phyloP scores from a whole-genome alignment of 441 rosid genomes.

The Pelargonium australe region DNA sequence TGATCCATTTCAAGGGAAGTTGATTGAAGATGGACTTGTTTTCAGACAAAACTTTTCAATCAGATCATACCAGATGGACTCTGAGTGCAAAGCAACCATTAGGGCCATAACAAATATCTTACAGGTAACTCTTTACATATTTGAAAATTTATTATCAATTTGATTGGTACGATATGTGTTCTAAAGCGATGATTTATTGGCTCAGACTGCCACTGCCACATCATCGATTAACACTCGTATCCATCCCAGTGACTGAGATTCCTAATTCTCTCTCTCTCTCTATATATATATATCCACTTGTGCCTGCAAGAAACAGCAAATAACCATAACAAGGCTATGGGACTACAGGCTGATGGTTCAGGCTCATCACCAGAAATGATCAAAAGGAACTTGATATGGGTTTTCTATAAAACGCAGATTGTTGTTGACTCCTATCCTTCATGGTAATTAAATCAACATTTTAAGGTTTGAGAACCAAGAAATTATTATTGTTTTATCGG shows the following conservation, averaged over 20 bases:
- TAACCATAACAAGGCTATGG: slow-evolving; percentile 24
- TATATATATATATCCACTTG: too few species aligned
- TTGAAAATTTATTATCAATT: not conserved
- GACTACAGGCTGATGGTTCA: slow-evolving; percentile 29
- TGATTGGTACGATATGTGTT: too few species aligned
- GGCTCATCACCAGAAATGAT: slow-evolving; percentile 32
- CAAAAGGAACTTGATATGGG: slow-evolving; percentile 30
- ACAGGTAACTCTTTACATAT: slow-evolving; percentile 21
- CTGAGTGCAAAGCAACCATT: slow-evolving; percentile 25
- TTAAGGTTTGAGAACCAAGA: too few species aligned
- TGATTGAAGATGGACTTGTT: slow-evolving; percentile 9
- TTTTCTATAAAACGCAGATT: slow-evolving; percentile 30
- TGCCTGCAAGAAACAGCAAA: slow-evolving; percentile 27
- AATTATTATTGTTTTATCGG: too few species aligned
- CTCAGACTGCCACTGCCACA: too few species aligned
- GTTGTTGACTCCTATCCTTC: slow-evolving; percentile 6
- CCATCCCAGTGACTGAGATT: too few species aligned
- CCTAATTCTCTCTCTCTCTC: too few species aligned
- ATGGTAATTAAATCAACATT: not conserved
- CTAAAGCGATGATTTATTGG: too few species aligned
- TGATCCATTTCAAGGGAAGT: not conserved
- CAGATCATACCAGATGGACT: slow-evolving; percentile 33
- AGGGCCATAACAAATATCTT: slow-evolving; percentile 29
- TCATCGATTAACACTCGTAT: too few species aligned
- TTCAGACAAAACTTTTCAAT: slow-evolving; percentile 29